A percentile compares a stretch with the other conserved stretches of the same genome.
phyloP scores from a whole-genome alignment of 139 green algal species.

The Choricystis sp. region DNA sequence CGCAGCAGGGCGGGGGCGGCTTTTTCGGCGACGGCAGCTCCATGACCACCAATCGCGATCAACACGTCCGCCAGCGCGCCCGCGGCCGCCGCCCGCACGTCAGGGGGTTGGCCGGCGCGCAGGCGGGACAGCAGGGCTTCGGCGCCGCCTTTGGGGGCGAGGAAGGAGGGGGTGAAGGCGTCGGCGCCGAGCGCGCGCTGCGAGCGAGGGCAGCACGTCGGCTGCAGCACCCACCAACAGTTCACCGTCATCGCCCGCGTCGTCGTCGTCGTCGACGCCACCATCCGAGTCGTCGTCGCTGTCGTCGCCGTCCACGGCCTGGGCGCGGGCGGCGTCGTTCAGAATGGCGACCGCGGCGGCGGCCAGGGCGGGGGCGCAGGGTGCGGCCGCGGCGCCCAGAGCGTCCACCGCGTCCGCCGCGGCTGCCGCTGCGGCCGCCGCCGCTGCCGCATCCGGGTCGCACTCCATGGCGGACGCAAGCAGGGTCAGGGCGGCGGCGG shows the following conservation, averaged over 20 bases:
- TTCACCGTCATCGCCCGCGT: constrained; percentile 24
- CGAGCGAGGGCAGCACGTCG: constrained; percentile 42
- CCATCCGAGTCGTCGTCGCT: background rate
- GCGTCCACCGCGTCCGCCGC: background rate
- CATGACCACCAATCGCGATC: constrained; percentile 15
- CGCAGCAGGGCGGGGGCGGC: constrained; percentile 30
- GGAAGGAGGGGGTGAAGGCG: constrained; percentile 40
- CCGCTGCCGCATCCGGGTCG: background rate
- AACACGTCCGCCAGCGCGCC: constrained; percentile 42
- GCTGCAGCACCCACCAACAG: constrained; percentile 37
- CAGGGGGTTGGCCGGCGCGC: constrained; percentile 17
- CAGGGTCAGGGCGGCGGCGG: background rate
- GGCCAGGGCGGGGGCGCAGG: constrained; percentile 8
- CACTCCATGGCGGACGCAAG: background rate
- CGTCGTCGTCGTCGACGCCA: constrained; percentile 1
- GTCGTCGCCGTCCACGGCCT: constrained; percentile 8
- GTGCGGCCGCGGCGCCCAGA: constrained; percentile 1
- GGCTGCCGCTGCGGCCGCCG: too few relatives aligned
- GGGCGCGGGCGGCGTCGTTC: constrained; percentile 23
- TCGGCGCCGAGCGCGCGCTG: constrained; percentile 19
- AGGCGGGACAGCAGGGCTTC: constrained; percentile 24
- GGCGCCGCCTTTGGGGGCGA: constrained; percentile 21
- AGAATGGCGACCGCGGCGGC: constrained; percentile 19
- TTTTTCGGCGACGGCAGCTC: constrained; percentile 8
- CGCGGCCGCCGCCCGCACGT: constrained; percentile 25